Base-by-base conservation (phyloP, 2,329 filamentous ascomycete species). In the Aureobasidium mangrovei region DNA sequence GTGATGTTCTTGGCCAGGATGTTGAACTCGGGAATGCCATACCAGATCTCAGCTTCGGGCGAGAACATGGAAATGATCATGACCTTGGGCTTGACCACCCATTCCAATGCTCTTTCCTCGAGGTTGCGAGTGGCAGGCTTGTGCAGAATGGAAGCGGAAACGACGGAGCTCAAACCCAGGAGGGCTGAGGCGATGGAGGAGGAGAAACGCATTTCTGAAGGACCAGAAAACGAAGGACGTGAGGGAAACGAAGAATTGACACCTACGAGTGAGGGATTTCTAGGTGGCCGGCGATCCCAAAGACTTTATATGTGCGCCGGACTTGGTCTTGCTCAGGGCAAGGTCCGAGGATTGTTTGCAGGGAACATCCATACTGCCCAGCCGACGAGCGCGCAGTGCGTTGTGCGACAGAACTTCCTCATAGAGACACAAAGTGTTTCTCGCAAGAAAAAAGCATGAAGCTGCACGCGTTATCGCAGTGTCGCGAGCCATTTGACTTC, bases 11-110 rank as follows among this genome's bases (percentile, higher is more conserved):
- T 35, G 2, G 62, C 66, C n/a, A 67, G 58, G 24, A 69, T 32
- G 56, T 68, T 60, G 57, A 69, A 67, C 27, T 68, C 65, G 3
- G 60, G 57, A 18, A 58, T 58, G 44, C 53, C 53, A 38, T 57
- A 59, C 55, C 55, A 67, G 18, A 62, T 59, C 42, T 63, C 64
- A 10, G 60, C 64, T 41, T 67, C 66, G 1, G 62, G 61, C 3
- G 53, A 54, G 53, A 82, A 82, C 77, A 84, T 80, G 59, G 76
- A 80, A 57, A 85, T 72, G 56, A 84, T 80, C 64, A 84, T 75
- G 45, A 84, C 72, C 60, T 82, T 84, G 7, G 82, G 82, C 27
- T 74, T 65, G 54, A 82, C 56, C 2, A 63, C 59, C 56, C 57
- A 63, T 54, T 65, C 62, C 36, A 62, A 38, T 8, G 56, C 48